Percentiles rank a stretch among this genome's conserved stretches.
These are phyloP conservation scores for Isoetes taiwanensis DNA, from an alignment of 75 land plant genomes.

Conservation along the genomic window DNA sequence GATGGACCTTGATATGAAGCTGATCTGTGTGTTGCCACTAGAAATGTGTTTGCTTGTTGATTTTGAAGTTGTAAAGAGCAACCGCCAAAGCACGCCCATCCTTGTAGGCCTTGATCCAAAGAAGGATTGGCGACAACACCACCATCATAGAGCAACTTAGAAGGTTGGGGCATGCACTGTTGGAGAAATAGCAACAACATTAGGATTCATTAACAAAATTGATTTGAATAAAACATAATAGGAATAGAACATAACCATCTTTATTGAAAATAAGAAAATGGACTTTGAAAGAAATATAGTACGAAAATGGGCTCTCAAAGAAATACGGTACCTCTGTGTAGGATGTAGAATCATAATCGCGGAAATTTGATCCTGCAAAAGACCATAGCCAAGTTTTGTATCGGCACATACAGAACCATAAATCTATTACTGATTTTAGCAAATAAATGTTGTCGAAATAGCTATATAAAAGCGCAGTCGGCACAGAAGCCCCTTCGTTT, in stretches of 20 bases:
- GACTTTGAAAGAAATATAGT: neutral
- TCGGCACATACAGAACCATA: too few relatives aligned
- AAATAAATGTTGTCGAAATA: too few relatives aligned
- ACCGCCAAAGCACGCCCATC: conserved; percentile 14
- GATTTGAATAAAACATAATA: neutral
- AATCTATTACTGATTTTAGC: too few relatives aligned
- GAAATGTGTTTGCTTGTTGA: conserved; percentile 19
- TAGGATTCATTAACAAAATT: neutral
- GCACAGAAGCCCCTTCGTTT: too few relatives aligned
- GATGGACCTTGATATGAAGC: conserved; percentile 23
- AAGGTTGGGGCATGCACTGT: conserved; percentile 47
- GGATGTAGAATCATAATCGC: conserved; percentile 53
- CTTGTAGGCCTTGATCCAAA: conserved; percentile 17
- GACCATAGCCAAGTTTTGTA: too few relatives aligned
- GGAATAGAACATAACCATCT: neutral
- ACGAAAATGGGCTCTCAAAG: neutral
- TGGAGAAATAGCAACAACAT: neutral
- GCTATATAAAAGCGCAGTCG: too few relatives aligned
- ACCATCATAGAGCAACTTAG: conserved; percentile 49
- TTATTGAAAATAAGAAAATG: neutral
- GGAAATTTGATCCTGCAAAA: too few relatives aligned
- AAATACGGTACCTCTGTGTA: conserved; percentile 36
- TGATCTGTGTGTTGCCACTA: conserved; percentile 33
- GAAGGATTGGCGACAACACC: conserved; percentile 38
- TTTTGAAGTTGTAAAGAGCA: conserved; percentile 1